Conservation (phyloP, 352 stramenopile species). For the Phytopythium oedochilum region DNA sequence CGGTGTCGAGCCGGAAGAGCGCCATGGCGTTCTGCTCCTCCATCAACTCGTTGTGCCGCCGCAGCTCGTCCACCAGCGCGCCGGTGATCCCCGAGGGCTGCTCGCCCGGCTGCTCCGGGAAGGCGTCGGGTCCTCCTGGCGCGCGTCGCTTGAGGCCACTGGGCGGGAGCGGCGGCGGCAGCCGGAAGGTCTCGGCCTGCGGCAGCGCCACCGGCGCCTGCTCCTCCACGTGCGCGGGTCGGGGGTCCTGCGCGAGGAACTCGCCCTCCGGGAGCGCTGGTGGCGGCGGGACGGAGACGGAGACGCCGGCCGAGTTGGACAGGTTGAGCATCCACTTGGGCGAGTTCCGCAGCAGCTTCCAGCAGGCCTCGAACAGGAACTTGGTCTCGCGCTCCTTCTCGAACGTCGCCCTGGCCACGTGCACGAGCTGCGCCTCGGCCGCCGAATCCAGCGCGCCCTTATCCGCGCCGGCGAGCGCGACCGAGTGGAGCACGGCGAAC, state of each 20-base stretch:
- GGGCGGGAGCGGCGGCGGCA: background rate
- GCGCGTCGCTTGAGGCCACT: constrained; percentile 5
- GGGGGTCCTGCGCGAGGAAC: constrained; percentile 8
- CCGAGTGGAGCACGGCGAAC: constrained; percentile 47
- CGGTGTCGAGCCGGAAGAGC: constrained; percentile 47
- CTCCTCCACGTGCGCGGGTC: constrained; percentile 4
- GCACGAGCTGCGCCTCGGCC: constrained; percentile 43
- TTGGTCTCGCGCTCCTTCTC: constrained; percentile 43
- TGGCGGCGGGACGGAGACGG: constrained; percentile 12
- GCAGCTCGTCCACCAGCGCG: constrained; percentile 44
- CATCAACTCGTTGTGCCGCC: constrained; percentile 57
- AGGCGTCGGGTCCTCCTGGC: constrained; percentile 2
- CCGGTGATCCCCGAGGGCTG: constrained; percentile 25
- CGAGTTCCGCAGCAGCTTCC: constrained; percentile 59
- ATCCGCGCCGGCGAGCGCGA: constrained; percentile 22
- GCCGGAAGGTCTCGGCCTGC: background rate
- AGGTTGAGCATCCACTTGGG: constrained; percentile 63
- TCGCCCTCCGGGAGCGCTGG: background rate
- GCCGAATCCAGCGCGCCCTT: constrained; percentile 9
- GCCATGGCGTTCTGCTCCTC: constrained; percentile 74
- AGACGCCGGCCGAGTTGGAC: constrained; percentile 27
- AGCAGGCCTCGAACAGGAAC: constrained; percentile 69
- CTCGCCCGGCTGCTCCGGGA: constrained; percentile 2
- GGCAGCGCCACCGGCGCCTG: background rate
- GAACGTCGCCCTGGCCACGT: constrained; percentile 50